A percentile compares a stretch with the other conserved stretches of the same genome.
These are phyloP conservation scores for Botrytis fragariae DNA, from an alignment of 2,329 filamentous ascomycete species.

Conservation along the genomic window DNA sequence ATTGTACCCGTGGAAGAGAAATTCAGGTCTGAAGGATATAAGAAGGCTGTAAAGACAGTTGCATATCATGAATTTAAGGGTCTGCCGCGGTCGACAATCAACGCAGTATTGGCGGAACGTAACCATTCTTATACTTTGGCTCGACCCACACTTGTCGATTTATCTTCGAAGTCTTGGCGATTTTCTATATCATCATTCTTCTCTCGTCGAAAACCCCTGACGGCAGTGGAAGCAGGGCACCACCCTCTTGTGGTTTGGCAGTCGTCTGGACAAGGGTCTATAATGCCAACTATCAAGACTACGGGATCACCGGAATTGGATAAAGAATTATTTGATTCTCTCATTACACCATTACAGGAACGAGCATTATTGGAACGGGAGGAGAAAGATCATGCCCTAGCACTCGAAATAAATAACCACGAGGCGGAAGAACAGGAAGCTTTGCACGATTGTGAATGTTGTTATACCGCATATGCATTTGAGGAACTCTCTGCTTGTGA, in stretches of 20 bases:
- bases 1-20: conserved; percentile 57
- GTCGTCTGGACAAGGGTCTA: conserved; percentile 53
- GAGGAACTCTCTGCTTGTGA: conserved; percentile 71
- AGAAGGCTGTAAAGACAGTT: conserved; percentile 63
- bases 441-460: conserved; percentile 73
- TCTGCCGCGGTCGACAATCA: conserved; percentile 69
- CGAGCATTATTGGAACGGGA: conserved; percentile 46
- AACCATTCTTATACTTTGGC: conserved; percentile 77
- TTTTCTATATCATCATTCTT: conserved; percentile 71
- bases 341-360: conserved; percentile 53
- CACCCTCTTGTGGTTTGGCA: conserved; percentile 64
- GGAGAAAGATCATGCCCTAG: conserved; percentile 52
- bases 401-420: conserved; percentile 53
- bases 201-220: conserved; percentile 58
- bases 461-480: conserved; percentile 68
- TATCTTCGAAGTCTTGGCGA: conserved; percentile 75
- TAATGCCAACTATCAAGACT: conserved; percentile 59
- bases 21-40: conserved; percentile 67
- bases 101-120: conserved; percentile 74
- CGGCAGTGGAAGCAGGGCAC: conserved; percentile 53
- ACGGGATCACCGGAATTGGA: conserved; percentile 66
- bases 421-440: conserved; percentile 58
- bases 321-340: conserved; percentile 56
- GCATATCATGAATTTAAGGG: conserved; percentile 75
- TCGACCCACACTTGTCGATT: conserved; percentile 63